Percentiles rank a stretch among this genome's conserved stretches.
These are phyloP conservation scores for Xylariomycetidae sp. DNA, from an alignment of 2,329 filamentous ascomycete species.

Conservation along the genomic window DNA sequence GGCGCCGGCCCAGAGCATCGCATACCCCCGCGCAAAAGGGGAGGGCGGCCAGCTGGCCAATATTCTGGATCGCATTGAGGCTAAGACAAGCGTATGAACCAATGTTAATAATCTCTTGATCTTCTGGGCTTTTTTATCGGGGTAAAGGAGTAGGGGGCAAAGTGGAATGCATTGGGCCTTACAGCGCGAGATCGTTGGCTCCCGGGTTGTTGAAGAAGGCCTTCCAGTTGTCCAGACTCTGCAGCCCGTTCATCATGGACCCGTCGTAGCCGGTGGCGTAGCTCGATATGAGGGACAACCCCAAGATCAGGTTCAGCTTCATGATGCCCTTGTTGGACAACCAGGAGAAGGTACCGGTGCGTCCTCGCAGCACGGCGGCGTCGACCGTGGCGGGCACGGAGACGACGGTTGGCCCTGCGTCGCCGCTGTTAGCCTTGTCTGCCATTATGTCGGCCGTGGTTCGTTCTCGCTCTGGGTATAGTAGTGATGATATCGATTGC, in stretches of 20 bases:
- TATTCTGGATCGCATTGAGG: constrained; percentile 27
- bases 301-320: constrained; percentile 17
- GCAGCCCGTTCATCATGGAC: constrained; percentile 30
- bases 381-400: constrained; percentile 15
- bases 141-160: too few relatives aligned
- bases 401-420: too few relatives aligned
- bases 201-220: constrained; percentile 28
- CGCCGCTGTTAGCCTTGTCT: neutral
- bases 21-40: constrained; percentile 27
- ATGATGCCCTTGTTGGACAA: constrained; percentile 17
- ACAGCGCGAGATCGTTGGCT: constrained; percentile 21
- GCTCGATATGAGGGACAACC: constrained; percentile 17
- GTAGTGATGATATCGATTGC: too few relatives aligned
- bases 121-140: too few relatives aligned
- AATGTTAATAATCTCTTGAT: too few relatives aligned
- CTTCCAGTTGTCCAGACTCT: constrained; percentile 31
- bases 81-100: neutral
- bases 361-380: constrained; percentile 9
- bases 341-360: constrained; percentile 12
- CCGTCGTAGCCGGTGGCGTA: constrained; percentile 26
- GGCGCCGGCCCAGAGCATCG: constrained; percentile 32
- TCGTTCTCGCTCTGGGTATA: too few relatives aligned
- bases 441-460: too few relatives aligned
- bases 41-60: constrained; percentile 30
- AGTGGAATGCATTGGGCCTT: too few relatives aligned